Conservation (phyloP, 441 rosid genomes). For the Pelargonium australe region DNA sequence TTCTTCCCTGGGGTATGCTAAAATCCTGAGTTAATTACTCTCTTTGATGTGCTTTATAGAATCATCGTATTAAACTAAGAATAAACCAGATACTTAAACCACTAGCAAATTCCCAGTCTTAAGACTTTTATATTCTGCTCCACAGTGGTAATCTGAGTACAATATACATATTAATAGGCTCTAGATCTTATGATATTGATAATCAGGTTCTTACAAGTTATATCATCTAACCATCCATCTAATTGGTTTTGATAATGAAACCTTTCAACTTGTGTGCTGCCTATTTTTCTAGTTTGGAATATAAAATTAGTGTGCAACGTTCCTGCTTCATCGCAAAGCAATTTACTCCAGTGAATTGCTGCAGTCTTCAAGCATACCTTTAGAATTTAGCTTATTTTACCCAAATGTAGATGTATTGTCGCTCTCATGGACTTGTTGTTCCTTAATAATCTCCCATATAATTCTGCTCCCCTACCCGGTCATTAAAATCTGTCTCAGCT, state of each 20-base stretch:
- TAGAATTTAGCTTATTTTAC: background rate
- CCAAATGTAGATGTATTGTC: background rate
- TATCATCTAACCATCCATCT: background rate
- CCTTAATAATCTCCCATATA: background rate
- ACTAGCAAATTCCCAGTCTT: slow-evolving; percentile 3
- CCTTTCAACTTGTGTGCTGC: background rate
- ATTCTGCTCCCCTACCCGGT: slow-evolving; percentile 1
- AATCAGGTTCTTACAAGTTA: background rate
- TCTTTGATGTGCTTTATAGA: background rate
- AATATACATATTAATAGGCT: background rate
- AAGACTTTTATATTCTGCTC: slow-evolving; percentile 6
- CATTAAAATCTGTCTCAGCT: background rate
- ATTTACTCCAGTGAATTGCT: background rate
- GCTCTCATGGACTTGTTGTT: background rate
- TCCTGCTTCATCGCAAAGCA: background rate
- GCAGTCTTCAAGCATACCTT: background rate
- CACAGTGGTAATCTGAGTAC: background rate
- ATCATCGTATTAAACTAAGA: slow-evolving; percentile 1
- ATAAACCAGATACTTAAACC: slow-evolving; percentile 8
- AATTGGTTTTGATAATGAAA: slow-evolving; percentile 1
- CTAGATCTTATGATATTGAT: background rate
- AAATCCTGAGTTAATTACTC: slow-evolving; percentile 3
- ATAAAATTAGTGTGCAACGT: background rate
- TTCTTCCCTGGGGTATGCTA: slow-evolving; percentile 64
- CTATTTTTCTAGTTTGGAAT: background rate